Conservation (phyloP, 148 eudicot species). For the Chenopodium berlandieri region DNA sequence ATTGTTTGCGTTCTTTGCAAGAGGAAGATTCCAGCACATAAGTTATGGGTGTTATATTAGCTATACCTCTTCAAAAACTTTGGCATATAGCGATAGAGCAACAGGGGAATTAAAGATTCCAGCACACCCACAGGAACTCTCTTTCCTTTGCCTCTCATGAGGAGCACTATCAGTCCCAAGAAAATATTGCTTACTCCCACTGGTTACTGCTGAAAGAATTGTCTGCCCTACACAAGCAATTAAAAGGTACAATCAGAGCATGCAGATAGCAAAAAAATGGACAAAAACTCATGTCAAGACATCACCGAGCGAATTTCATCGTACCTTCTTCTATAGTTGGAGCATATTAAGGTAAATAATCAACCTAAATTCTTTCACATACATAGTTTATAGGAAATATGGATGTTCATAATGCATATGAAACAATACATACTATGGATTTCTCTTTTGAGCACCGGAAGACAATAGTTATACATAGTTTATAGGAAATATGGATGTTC, state of each 20-base stretch:
- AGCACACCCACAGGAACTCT: constrained; percentile 87
- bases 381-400: not conserved
- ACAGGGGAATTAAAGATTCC: constrained; percentile 87
- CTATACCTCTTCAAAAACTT: constrained; percentile 85
- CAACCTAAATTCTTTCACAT: not conserved
- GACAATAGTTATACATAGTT: constrained; percentile 57
- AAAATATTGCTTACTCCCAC: constrained; percentile 82
- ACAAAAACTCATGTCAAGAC: not conserved
- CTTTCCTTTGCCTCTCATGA: constrained; percentile 72
- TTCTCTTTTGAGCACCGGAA: constrained; percentile 97
- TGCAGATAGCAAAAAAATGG: not conserved
- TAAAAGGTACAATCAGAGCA: not conserved
- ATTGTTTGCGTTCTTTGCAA: no score
- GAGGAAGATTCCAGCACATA: no score
- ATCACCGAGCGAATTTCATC: not conserved
- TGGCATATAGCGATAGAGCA: constrained; percentile 82
- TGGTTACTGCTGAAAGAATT: constrained; percentile 77
- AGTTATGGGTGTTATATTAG: no score
- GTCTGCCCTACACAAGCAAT: constrained; percentile 53
- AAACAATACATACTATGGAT: constrained; percentile 52
- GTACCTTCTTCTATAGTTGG: not conserved
- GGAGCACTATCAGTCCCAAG: constrained; percentile 98
- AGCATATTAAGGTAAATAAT: not conserved
- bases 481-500: no score
- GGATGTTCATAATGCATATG: not conserved